Evolutionary conservation across 768 basidiomycete genomes (phyloP), one percentile per base, ranked within the genome.

Genomic region (Hericium coralloides): DNA sequence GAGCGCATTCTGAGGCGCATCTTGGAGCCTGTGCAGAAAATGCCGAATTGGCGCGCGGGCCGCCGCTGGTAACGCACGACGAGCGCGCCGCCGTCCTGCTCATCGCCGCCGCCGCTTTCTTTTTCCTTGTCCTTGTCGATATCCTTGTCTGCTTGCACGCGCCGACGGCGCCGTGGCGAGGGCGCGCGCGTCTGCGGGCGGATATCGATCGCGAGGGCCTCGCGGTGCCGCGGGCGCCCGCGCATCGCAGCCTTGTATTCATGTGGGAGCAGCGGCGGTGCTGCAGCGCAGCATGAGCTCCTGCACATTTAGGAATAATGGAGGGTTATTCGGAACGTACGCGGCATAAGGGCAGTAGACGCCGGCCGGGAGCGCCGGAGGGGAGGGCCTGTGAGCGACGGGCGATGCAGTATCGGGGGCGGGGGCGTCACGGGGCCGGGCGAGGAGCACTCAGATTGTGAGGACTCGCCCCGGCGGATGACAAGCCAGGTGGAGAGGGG

Each of bases 401-500:
- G 45, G 22, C 7, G 56, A 36, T 31, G 49, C 17, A 39, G 52
- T 53, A 9, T 10, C 25, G 45, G 38, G 37, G 59, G 37, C 3
- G 38, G 52, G n/a, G 53, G 45, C 47, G 48, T 23, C 17, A 49
- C 53, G 37, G 43, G 45, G 36, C 43, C 17, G 49, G 55, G 18
- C 10, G 57, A 50, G 12, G 58, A 49, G 14, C 45, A 38, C 49
- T 31, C 39, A 38, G 55, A 17, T 4, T 59, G 31, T 15, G 55
- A 52, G n/a, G 26, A 31, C 26, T 56, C 54, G 18, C 31, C 36
- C 48, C 57, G 53, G 18, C 57, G 56, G 22, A 62, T 58, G 39
- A 62, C 59, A 25, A 62, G 55, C 59, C 59, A 55, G n/a, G 60
- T 53, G 37, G 60, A 60, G 38, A 62, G 60, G 38, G 60, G 60